Conservation (phyloP, 2,329 filamentous ascomycete species). For the Didymella sp. region DNA sequence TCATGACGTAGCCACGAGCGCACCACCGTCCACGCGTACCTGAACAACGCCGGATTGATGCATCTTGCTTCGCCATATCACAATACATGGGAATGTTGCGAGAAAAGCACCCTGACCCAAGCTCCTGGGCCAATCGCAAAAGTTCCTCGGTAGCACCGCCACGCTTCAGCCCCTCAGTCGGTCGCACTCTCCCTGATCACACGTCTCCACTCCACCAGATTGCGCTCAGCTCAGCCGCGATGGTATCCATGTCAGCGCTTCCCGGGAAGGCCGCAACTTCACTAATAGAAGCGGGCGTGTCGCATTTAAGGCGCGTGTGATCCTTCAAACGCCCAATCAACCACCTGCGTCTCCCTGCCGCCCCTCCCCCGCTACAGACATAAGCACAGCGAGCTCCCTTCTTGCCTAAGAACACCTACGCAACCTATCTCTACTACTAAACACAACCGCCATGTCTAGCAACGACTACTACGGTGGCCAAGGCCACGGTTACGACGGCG, state of each 20-base stretch:
- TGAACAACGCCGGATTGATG: background rate
- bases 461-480: slow-evolving; percentile 48
- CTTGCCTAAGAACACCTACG: slow-evolving; percentile 7
- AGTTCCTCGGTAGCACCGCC: slow-evolving; percentile 8
- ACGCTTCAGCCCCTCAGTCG: slow-evolving; percentile 4
- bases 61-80: background rate
- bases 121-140: background rate
- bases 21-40: background rate
- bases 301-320: slow-evolving; percentile 34
- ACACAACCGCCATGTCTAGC: slow-evolving; percentile 27
- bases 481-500: slow-evolving; percentile 36
- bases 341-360: slow-evolving; percentile 17
- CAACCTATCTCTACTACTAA: background rate
- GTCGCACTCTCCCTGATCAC: slow-evolving; percentile 7
- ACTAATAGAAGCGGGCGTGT: slow-evolving; percentile 21
- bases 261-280: slow-evolving; percentile 11
- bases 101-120: background rate
- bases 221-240: slow-evolving; percentile 29
- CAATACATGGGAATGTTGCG: background rate
- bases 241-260: slow-evolving; percentile 20
- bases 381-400: slow-evolving; percentile 18
- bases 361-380: slow-evolving; percentile 34
- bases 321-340: slow-evolving; percentile 28
- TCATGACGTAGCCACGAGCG: slow-evolving; percentile 7
- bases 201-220: slow-evolving; percentile 11